Conservation (phyloP, 805 yeast species). For the Lipomyces starkeyi region DNA sequence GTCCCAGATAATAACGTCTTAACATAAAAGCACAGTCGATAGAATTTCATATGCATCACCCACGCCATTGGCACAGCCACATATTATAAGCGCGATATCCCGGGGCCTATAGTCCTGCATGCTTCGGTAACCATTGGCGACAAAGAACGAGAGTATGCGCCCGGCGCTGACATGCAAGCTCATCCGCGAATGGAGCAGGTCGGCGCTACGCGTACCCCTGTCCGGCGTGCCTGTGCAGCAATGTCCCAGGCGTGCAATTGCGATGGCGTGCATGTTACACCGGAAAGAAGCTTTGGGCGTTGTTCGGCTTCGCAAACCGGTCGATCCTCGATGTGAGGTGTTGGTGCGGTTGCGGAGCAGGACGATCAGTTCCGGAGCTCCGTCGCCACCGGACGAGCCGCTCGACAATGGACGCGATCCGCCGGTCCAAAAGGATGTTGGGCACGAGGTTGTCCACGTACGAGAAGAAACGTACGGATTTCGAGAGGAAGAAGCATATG, state of each 20-base stretch:
- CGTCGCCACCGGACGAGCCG: not conserved
- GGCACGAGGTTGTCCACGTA: not conserved
- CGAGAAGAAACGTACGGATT: not conserved
- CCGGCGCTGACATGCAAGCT: conserved; percentile 22
- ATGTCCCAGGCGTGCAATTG: not conserved
- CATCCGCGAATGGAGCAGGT: conserved; percentile 22
- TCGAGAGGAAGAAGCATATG: not conserved
- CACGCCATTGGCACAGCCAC: not conserved
- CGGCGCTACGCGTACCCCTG: conserved; percentile 13
- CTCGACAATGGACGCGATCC: not conserved
- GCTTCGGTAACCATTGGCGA: not conserved
- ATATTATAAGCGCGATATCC: not conserved
- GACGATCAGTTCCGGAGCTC: not conserved
- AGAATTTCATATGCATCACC: not conserved
- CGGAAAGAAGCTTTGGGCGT: not conserved
- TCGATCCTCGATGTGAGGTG: not conserved
- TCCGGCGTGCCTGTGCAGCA: not conserved
- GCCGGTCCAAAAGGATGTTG: not conserved
- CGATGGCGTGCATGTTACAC: not conserved
- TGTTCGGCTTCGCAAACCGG: not conserved
- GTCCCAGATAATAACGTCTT: not conserved
- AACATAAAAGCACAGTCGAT: not conserved
- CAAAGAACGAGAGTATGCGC: conserved; percentile 16
- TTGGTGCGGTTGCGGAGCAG: not conserved
- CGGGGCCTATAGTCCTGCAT: not conserved